Percentiles rank a stretch among this genome's conserved stretches.
These are phyloP conservation scores for Solanum hybrid DNA, from an alignment of 305 asterid genomes.

Conservation along the genomic window DNA sequence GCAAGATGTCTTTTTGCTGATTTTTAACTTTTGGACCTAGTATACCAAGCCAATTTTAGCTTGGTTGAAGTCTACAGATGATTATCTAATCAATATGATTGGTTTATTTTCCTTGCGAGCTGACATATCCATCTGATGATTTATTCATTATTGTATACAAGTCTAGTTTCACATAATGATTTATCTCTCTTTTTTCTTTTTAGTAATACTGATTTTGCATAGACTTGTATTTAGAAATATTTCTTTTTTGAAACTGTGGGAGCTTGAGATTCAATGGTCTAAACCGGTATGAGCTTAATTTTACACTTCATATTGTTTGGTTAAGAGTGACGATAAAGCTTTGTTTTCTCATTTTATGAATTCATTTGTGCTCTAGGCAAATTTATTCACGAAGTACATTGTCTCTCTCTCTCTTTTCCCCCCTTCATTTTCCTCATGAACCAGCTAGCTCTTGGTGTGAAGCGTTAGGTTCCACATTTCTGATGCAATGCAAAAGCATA, in stretches of 20 bases:
- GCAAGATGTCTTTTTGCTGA: not conserved
- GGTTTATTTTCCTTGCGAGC: not conserved
- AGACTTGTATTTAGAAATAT: not conserved
- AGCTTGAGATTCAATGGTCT: not conserved
- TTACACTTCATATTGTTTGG: not conserved
- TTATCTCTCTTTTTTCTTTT: not conserved
- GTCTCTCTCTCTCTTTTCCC: not conserved
- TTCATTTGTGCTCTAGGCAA: not conserved
- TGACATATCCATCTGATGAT: not conserved
- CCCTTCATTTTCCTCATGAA: not conserved
- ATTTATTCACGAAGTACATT: not conserved
- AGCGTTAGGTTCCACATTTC: not conserved
- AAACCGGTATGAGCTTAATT: not conserved
- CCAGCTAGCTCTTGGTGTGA: not conserved
- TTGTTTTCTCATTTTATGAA: not conserved
- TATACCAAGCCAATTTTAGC: not conserved
- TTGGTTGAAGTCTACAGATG: not conserved
- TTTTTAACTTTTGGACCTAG: not conserved
- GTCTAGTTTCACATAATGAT: not conserved
- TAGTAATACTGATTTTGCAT: not conserved
- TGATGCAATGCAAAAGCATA: not conserved
- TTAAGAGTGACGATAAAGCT: not conserved
- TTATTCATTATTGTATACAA: not conserved
- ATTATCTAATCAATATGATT: not conserved
- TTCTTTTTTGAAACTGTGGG: not conserved